These are phyloP conservation scores for Ilyonectria sp. DNA, from an alignment of 2,329 filamentous ascomycete genomes.

Conservation along the genomic window DNA sequence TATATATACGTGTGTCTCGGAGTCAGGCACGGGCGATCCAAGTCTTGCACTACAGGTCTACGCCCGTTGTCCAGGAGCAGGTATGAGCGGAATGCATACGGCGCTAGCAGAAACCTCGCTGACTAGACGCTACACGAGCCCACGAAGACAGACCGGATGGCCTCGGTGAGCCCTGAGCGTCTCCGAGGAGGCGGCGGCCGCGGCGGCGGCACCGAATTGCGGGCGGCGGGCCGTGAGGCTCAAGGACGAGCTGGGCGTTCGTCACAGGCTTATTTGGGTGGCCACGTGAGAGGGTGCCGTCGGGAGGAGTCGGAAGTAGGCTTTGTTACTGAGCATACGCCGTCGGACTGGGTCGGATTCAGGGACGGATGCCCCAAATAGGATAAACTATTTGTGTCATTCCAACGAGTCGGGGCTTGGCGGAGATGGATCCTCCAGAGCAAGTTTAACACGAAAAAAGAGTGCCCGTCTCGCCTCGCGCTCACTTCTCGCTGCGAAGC, in stretches of 20 bases:
- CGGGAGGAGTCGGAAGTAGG: slow-evolving; percentile 43
- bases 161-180: slow-evolving; percentile 13
- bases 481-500: not conserved
- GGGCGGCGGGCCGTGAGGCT: slow-evolving; percentile 12
- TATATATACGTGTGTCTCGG: slow-evolving; percentile 35
- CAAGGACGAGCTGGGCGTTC: not conserved
- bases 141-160: slow-evolving; percentile 46
- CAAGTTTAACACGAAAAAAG: slow-evolving; percentile 13
- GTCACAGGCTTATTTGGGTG: slow-evolving; percentile 4
- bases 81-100: slow-evolving; percentile 25
- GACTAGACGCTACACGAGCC: slow-evolving; percentile 30
- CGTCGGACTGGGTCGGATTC: slow-evolving; percentile 12
- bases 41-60: not conserved
- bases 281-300: slow-evolving; percentile 42
- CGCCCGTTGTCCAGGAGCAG: slow-evolving; percentile 10
- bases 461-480: not conserved
- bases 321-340: slow-evolving; percentile 7
- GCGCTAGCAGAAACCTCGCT: slow-evolving; percentile 25
- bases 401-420: not conserved
- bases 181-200: slow-evolving; percentile 18
- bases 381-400: not conserved
- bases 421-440: not conserved
- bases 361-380: slow-evolving; percentile 14
- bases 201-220: slow-evolving; percentile 7
- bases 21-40: not conserved